Percentiles rank a stretch among this genome's conserved stretches.
Conservation (phyloP, 2,329 filamentous ascomycete species). For the Monosporascus sp. region DNA sequence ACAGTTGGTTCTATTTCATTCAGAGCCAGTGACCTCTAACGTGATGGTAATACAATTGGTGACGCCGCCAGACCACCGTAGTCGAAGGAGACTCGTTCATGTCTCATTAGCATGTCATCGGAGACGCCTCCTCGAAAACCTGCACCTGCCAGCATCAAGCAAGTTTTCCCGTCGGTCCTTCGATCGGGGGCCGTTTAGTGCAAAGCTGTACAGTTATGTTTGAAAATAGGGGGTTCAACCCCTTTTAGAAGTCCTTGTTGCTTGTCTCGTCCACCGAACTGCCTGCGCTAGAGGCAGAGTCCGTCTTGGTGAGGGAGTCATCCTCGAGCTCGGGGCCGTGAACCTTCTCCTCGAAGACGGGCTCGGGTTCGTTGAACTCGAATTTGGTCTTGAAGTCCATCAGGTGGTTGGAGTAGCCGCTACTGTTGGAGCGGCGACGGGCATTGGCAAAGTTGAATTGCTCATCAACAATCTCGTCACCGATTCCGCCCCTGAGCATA, state of each 20-base stretch:
- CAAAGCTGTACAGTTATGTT: not conserved
- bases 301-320: slow-evolving; percentile 51
- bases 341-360: slow-evolving; percentile 82
- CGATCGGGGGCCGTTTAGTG: not conserved
- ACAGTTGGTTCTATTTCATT: not conserved
- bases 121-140: not conserved
- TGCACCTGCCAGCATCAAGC: not conserved
- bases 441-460: slow-evolving; percentile 79
- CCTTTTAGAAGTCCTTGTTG: slow-evolving; percentile 13
- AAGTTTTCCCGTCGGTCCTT: not conserved
- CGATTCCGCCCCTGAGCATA: slow-evolving; percentile 68
- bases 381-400: slow-evolving; percentile 95
- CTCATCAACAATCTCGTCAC: slow-evolving; percentile 80
- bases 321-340: slow-evolving; percentile 62
- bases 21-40: not conserved
- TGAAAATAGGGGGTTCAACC: not conserved
- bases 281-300: slow-evolving; percentile 54
- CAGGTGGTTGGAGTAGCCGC: slow-evolving; percentile 63
- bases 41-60: not conserved
- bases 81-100: slow-evolving; percentile 11
- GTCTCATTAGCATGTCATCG: not conserved
- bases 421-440: slow-evolving; percentile 90
- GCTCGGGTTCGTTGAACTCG: slow-evolving; percentile 81
- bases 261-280: slow-evolving; percentile 51
- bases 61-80: not conserved